phyloP scores from a whole-genome alignment of 495 filamentous ascomycete genomes.

The Neurospora discreta region DNA sequence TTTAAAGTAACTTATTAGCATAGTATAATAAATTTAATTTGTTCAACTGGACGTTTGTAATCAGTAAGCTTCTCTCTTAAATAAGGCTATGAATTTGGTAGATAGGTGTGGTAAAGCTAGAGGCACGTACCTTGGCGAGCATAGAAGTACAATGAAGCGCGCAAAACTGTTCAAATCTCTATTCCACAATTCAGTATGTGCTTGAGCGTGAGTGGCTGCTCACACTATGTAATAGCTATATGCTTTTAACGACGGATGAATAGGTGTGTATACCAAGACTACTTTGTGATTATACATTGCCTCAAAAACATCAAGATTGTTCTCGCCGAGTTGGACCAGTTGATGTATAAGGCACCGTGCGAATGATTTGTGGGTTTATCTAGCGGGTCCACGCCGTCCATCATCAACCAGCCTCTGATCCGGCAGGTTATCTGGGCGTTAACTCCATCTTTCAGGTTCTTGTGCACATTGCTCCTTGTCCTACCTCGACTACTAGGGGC shows the following conservation, averaged over 20 bases:
- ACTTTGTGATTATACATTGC: neutral
- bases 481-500: neutral
- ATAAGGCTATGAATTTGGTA: neutral
- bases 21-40: neutral
- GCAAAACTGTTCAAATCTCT: neutral
- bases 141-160: neutral
- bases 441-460: neutral
- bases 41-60: neutral
- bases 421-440: neutral
- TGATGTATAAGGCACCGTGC: neutral
- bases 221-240: neutral
- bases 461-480: neutral
- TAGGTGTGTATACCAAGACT: neutral
- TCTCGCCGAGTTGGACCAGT: neutral
- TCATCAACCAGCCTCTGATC: neutral
- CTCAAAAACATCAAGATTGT: neutral
- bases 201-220: neutral
- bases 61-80: neutral
- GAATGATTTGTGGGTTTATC: neutral
- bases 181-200: neutral
- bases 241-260: neutral
- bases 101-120: neutral
- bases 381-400: neutral
- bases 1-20: neutral
- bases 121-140: neutral